Percentiles rank a stretch among this genome's conserved stretches.
Conservation (phyloP, 73 alveolate genomes). For the Paramecium pentaurelia region DNA sequence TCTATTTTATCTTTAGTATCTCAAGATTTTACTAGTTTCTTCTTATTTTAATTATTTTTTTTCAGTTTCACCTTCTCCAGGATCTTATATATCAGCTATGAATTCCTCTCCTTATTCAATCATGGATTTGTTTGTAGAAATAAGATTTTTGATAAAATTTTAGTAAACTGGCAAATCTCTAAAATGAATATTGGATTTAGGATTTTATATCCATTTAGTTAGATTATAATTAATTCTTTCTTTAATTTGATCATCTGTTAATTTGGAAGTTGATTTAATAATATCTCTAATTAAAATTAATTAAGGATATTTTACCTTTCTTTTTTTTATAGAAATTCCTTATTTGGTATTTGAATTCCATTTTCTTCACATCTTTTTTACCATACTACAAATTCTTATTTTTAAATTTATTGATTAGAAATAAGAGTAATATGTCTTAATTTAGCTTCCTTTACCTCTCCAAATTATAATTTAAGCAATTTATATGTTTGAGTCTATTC, state of each 20-base stretch:
- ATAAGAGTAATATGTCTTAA: conserved; percentile 20
- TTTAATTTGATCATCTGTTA: neutral
- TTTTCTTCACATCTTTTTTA: conserved; percentile 1
- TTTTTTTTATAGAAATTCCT: neutral
- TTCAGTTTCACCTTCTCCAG: neutral
- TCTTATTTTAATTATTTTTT: neutral
- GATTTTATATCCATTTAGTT: neutral
- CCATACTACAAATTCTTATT: conserved; percentile 15
- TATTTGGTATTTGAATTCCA: neutral
- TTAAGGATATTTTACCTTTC: neutral
- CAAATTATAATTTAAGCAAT: neutral
- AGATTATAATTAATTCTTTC: neutral
- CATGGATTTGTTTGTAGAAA: neutral
- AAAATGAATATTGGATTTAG: neutral
- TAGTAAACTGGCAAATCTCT: neutral
- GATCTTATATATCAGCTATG: neutral
- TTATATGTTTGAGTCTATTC: conserved; percentile 20
- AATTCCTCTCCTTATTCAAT: conserved; percentile 6
- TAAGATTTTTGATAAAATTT: neutral
- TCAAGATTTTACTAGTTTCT: neutral
- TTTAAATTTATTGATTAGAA: neutral
- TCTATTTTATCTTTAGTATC: neutral
- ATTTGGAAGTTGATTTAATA: neutral
- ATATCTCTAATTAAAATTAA: neutral
- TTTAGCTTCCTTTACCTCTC: conserved; percentile 22